Base-by-base conservation (phyloP, 768 basidiomycete genomes). In the Podaxis pistillaris region DNA sequence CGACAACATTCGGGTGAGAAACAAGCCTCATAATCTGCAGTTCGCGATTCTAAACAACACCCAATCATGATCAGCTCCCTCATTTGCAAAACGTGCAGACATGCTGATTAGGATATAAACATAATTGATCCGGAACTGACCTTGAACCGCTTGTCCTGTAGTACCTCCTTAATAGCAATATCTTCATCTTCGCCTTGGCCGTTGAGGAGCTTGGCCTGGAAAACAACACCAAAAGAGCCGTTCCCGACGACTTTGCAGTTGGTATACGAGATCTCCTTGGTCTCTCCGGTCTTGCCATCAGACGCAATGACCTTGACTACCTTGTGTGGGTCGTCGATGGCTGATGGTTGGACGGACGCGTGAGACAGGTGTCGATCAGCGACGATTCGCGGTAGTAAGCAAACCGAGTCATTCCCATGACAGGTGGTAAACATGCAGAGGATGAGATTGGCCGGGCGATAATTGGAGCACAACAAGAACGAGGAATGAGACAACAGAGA, bases 71-170 rank as follows among this genome's bases (percentile, higher is more conserved):
- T 63, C 11, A 62, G 61, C 28, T 28, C 38, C 49, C 9, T 37
- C 5, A 37, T 33, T 47, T 7, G 51, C 59, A 36, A 13, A 62
- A 51, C 54, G 50, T 50, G 63, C 38, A 65, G 57, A 62, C 41
- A 30, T 37, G 59, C 19, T 47, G 59, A n/a, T 51, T 59, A 58
- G 65, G 57, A 68, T 68, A 65, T 65, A 67, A 63, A 67, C 64
- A 63, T 58, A 60, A 61, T 60, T 60, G 58, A 60, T 60, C 58
- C 58, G 58, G n/a, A 66, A 78, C 84, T 66, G 65, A 96, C 96
- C 93, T 99, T 99, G 91, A 99, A 99, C 68, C 97, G 88, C 84
- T 99, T 99, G 81, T 99, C 97, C 83, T 99, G 97, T 65, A 99
- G 78, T 56, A 99, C 97, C 83, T 98, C 98, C 93, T 99, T 99